A percentile compares a stretch with the other conserved stretches of the same genome.
These are phyloP conservation scores for Chaetomium strumarium DNA, from an alignment of 2,329 filamentous ascomycete genomes.

Conservation along the genomic window DNA sequence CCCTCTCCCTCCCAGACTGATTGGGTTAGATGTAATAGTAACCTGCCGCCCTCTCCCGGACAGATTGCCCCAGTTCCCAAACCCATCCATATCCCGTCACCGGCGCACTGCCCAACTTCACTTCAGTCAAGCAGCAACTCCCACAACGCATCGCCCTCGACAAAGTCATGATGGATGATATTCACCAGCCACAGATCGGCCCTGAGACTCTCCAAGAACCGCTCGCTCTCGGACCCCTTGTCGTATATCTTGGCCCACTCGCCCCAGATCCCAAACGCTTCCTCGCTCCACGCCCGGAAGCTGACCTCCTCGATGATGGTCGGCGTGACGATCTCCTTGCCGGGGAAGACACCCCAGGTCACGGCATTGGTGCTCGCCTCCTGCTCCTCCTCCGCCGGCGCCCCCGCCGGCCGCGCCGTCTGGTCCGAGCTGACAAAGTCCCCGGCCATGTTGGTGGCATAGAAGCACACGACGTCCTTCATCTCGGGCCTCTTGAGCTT, in stretches of 20 bases:
- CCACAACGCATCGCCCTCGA: constrained; percentile 69
- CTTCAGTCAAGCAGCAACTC: constrained; percentile 46
- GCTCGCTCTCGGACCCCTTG: constrained; percentile 63
- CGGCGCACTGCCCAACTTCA: not conserved
- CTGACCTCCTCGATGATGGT: constrained; percentile 96
- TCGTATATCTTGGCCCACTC: constrained; percentile 91
- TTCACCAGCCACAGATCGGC: constrained; percentile 84
- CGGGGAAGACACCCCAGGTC: constrained; percentile 92
- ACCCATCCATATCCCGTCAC: too few species aligned
- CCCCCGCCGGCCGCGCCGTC: constrained; percentile 21
- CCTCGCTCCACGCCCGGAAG: constrained; percentile 89
- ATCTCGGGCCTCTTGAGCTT: constrained; percentile 55
- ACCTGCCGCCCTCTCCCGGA: not conserved
- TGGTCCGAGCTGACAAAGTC: constrained; percentile 69
- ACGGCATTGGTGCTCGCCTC: constrained; percentile 76
- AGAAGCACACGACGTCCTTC: constrained; percentile 72
- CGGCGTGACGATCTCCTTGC: constrained; percentile 92
- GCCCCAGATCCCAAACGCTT: constrained; percentile 90
- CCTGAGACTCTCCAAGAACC: constrained; percentile 61
- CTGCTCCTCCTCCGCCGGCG: constrained; percentile 1
- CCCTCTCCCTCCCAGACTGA: too few species aligned
- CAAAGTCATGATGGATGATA: constrained; percentile 74
- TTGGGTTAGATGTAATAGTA: too few species aligned
- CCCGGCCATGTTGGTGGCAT: constrained; percentile 73
- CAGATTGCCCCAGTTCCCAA: not conserved